These are phyloP conservation scores for Asterophora lycoperdoides DNA, from an alignment of 768 basidiomycete species.

Conservation along the genomic window DNA sequence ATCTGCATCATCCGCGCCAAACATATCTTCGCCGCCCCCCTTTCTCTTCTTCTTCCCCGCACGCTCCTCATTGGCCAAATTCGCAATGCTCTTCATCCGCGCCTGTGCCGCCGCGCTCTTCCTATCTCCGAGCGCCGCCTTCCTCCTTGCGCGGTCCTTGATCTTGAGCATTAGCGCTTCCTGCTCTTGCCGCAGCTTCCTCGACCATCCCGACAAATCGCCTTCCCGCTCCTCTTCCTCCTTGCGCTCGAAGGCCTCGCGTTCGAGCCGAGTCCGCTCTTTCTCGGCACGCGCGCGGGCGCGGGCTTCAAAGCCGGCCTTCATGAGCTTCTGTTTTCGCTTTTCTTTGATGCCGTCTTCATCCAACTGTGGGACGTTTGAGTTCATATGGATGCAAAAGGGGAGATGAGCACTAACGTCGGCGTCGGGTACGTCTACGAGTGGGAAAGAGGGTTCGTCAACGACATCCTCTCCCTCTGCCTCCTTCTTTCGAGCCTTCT, in stretches of 20 bases:
- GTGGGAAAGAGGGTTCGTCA: conserved; percentile 84
- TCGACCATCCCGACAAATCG: conserved; percentile 72
- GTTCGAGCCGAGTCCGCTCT: conserved; percentile 76
- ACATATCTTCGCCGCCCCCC: conserved; percentile 83
- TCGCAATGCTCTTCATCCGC: conserved; percentile 94
- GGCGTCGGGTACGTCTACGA: conserved; percentile 88
- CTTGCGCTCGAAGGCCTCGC: conserved; percentile 60
- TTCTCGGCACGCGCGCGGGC: conserved; percentile 82
- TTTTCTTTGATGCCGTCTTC: conserved; percentile 95
- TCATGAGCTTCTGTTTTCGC: conserved; percentile 86
- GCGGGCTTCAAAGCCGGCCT: conserved; percentile 91
- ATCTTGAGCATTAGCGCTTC: conserved; percentile 80
- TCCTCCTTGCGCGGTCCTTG: conserved; percentile 75
- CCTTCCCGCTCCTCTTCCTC: conserved; percentile 75
- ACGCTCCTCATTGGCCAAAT: conserved; percentile 82
- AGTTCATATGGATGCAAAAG: too few relatives aligned
- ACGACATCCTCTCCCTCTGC: conserved; percentile 63
- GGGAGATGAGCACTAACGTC: conserved; percentile 48
- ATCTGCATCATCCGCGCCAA: conserved; percentile 92
- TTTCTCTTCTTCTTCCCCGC: conserved; percentile 83
- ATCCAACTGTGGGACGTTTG: conserved; percentile 50
- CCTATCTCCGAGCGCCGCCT: conserved; percentile 80
- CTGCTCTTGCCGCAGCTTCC: conserved; percentile 71
- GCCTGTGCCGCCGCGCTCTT: conserved; percentile 95
- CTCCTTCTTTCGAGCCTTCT: conserved; percentile 79